phyloP scores from a whole-genome alignment of 2,329 filamentous ascomycete genomes.

The Fusarium nurragi region DNA sequence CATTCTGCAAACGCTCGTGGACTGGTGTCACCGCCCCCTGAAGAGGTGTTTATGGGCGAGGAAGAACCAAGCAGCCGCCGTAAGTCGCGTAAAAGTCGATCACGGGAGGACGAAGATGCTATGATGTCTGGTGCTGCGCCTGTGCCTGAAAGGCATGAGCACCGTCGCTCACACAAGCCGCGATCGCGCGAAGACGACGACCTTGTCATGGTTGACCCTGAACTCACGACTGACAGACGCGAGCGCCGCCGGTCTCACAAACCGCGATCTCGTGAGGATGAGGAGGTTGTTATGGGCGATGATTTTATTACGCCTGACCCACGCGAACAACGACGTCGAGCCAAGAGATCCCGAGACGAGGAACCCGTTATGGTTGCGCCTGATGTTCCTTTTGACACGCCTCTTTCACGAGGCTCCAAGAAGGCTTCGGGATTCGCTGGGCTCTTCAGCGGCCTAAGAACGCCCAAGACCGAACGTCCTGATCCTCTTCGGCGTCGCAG shows the following conservation, averaged over 20 bases:
- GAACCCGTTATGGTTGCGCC: constrained; percentile 53
- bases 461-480: constrained; percentile 54
- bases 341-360: constrained; percentile 51
- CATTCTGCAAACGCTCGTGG: constrained; percentile 73
- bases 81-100: constrained; percentile 53
- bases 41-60: constrained; percentile 72
- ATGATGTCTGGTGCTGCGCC: constrained; percentile 58
- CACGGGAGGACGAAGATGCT: constrained; percentile 54
- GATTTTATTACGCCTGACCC: constrained; percentile 46
- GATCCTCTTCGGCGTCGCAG: constrained; percentile 57
- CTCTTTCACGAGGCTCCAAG: constrained; percentile 54
- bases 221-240: constrained; percentile 45
- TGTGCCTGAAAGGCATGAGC: constrained; percentile 45
- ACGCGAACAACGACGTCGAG: constrained; percentile 49
- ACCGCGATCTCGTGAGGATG: constrained; percentile 39
- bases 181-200: constrained; percentile 51
- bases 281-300: constrained; percentile 61
- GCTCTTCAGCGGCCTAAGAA: constrained; percentile 69
- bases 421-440: constrained; percentile 64
- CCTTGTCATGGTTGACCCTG: constrained; percentile 59
- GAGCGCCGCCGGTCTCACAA: constrained; percentile 58
- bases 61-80: constrained; percentile 54
- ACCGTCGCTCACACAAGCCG: constrained; percentile 56
- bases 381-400: constrained; percentile 46
- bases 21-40: constrained; percentile 77